Conservation (phyloP, 192 early-diverging fungal genomes). For the Backusella westeae region DNA sequence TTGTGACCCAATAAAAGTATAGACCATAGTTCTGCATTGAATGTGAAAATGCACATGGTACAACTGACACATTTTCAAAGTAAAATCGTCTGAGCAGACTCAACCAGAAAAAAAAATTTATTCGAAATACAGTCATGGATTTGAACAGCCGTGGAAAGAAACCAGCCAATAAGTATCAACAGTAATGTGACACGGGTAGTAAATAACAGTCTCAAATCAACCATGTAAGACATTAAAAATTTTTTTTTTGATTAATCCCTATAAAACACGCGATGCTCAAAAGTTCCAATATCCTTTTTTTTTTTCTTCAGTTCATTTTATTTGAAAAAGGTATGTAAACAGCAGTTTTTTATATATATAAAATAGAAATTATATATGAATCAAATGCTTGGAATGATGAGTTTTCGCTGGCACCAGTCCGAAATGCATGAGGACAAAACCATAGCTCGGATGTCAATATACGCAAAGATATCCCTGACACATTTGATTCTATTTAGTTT, state of each 20-base stretch:
- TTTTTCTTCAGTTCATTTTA: background rate
- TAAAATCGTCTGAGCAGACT: too few species aligned
- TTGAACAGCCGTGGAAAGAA: too few species aligned
- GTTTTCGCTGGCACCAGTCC: slow-evolving; percentile 30
- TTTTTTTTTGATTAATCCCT: background rate
- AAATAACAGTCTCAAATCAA: slow-evolving; percentile 4
- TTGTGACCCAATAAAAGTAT: too few species aligned
- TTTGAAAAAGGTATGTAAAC: background rate
- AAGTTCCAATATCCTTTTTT: background rate
- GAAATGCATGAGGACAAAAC: slow-evolving; percentile 25
- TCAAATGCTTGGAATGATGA: slow-evolving; percentile 7
- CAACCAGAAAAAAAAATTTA: too few species aligned
- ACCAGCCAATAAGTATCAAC: too few species aligned
- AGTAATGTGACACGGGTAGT: background rate
- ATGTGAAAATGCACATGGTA: too few species aligned
- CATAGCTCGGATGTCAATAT: slow-evolving; percentile 16
- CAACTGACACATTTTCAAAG: too few species aligned
- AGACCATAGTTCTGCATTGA: too few species aligned
- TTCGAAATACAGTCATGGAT: too few species aligned
- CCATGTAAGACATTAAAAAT: slow-evolving; percentile 3
- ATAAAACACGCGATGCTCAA: slow-evolving; percentile 4
- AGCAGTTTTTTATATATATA: background rate
- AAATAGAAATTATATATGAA: background rate
- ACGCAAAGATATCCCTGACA: slow-evolving; percentile 22
- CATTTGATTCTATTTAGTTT: slow-evolving; percentile 6